Evolutionary conservation across 352 stramenopile species (phyloP), one percentile per base, ranked within the genome.

Genomic region (Globisporangium okanoganense): DNA sequence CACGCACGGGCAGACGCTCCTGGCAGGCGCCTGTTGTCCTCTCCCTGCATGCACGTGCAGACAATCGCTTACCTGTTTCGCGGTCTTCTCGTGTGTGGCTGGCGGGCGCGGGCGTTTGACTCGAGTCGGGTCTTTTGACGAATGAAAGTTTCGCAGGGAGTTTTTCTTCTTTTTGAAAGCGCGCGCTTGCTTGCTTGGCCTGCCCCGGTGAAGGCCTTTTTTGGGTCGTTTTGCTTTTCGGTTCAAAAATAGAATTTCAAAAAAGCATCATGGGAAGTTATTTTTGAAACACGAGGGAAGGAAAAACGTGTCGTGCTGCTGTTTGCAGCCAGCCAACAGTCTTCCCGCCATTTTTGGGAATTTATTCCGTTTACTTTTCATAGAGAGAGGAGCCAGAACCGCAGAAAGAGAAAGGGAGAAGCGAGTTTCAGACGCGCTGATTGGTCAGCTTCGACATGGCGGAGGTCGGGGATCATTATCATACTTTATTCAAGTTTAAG

Each of bases 51-150:
- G 40, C 38, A 40, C 54, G 36, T 24, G 33, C 31, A 18, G 16
- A 27, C 20, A 3, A 31, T 48, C 24, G 24, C 61, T 65, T 67
- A 88, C 78, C 76, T 87, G 71, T 72, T 72, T 67, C 36, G 29
- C 47, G 50, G 65, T 64, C 72, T 69, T 72, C 63, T 76, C 48
- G 55, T 53, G 55, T 38, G 50, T 52, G 66, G 72, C 67, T 88
- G 73, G 79, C 73, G 88, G 79, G 80, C 72, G 84, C 75, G 70
- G 73, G 78, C 74, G 72, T 92, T 74, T 89, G 76, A 72, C 76
- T 80, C 61, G 73, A 89, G 71, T 81, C 65, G 67, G 75, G 82
- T 87, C 73, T 92, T 92, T 92, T 92, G 79, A 66, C 81, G 79
- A 92, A 92, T 92, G 83, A 90, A 87, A 79, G 41, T 81, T 73